Evolutionary conservation across 1,139 yeast genomes (phyloP).

Genomic region (Kodamaea plutei): DNA sequence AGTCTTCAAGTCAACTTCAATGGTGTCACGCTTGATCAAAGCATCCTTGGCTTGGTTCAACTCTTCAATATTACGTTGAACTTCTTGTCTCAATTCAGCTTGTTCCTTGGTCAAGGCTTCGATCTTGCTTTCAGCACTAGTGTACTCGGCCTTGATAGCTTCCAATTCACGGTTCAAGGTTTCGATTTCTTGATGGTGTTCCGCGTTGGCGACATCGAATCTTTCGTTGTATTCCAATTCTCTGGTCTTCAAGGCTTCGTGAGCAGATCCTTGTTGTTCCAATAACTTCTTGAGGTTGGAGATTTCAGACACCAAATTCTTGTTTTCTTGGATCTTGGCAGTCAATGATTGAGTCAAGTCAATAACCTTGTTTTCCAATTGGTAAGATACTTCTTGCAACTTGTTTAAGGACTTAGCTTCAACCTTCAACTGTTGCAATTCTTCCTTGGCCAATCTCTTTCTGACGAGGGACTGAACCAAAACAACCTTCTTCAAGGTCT

Average conservation of each 20-base stretch:
- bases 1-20: constrained; percentile 65
- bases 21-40: constrained; percentile 59
- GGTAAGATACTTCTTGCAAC: constrained; percentile 85
- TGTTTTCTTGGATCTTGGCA: constrained; percentile 74
- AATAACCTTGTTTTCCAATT: constrained; percentile 91
- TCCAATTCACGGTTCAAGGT: constrained; percentile 56
- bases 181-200: constrained; percentile 49
- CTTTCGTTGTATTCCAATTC: constrained; percentile 52
- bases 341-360: constrained; percentile 86
- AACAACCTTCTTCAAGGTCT: constrained; percentile 51
- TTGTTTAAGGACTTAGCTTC: constrained; percentile 92
- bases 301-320: constrained; percentile 61
- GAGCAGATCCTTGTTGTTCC: constrained; percentile 55
- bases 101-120: constrained; percentile 65
- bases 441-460: constrained; percentile 66
- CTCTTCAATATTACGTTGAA: constrained; percentile 56
- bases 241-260: constrained; percentile 51
- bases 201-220: constrained; percentile 40
- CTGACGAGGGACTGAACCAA: constrained; percentile 76
- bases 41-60: constrained; percentile 60
- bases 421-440: constrained; percentile 58
- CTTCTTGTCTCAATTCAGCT: constrained; percentile 58
- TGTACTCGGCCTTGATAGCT: constrained; percentile 54
- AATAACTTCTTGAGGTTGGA: constrained; percentile 51
- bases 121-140: constrained; percentile 59